Evolutionary conservation across 23 red algal species (phyloP), one percentile per base, ranked within the genome.

Genomic region (Gracilaria domingensis): DNA sequence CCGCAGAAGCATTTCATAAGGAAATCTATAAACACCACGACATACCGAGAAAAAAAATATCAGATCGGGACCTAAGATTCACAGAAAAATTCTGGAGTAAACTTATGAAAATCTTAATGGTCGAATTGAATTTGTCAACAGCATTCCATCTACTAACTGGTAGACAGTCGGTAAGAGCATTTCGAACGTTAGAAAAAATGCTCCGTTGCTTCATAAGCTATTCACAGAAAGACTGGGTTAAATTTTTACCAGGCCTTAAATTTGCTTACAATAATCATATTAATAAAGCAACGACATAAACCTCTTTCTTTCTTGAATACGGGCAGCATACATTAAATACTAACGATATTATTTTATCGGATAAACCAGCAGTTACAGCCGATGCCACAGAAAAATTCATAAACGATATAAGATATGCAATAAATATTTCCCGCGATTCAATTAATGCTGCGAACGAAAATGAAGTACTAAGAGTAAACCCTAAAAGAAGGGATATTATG

Each of bases 81-180:
- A 86, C 65, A 74, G 64, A 39, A 33, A 26, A 69, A 1, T 75
- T 86, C 30, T 86, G 82, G 42, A 74, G 34, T 23, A 1, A 86
- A 12, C 2, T 86, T 9, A 86, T 86, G 82, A 48, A 29, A 0
- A 48, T 73, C 47, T 53, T 73, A 14, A 66, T 74, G 54, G 64
- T 73, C 0, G 50, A 86, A 62, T 45, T 74, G 1, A 72, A 86
- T 62, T 2, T 86, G 17, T 86, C 82, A 53, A 73, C 38, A 13
- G 82, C 60, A 54, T 86, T 86, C 0, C 65, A 86, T 70, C 82
- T 35, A 17, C 82, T 74, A 70, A 86, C 82, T 32, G 65, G 74
- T 74, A 65, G 61, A 53, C 2, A 86, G 55, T 74, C 82, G 23
- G 82, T 74, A 74, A 44, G 58, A 74, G 59, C 82, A 25, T 72